These are phyloP conservation scores for Diaporthe amygdali DNA, from an alignment of 2,329 filamentous ascomycete genomes.

Conservation along the genomic window DNA sequence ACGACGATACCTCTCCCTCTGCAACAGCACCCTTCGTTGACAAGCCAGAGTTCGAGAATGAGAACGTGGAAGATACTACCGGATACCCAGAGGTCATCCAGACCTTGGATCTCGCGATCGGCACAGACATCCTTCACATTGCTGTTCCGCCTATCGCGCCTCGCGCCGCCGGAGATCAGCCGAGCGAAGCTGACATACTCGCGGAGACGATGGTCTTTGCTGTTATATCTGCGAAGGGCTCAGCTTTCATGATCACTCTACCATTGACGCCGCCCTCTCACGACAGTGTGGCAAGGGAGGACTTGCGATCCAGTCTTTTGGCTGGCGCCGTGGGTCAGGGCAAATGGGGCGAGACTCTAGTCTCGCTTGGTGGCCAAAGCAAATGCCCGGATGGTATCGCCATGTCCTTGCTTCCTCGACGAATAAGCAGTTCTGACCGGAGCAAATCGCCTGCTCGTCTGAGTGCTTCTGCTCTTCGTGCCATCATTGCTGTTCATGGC, in stretches of 20 bases:
- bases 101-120: slow-evolving; percentile 65
- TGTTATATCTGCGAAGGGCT: slow-evolving; percentile 62
- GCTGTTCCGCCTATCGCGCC: slow-evolving; percentile 60
- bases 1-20: slow-evolving; percentile 50
- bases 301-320: slow-evolving; percentile 56
- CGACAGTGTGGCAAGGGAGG: slow-evolving; percentile 60
- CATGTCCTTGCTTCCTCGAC: slow-evolving; percentile 50
- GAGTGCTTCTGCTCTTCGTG: slow-evolving; percentile 39
- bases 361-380: slow-evolving; percentile 58
- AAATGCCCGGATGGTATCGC: slow-evolving; percentile 60
- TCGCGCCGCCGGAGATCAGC: slow-evolving; percentile 53
- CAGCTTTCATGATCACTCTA: slow-evolving; percentile 62
- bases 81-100: slow-evolving; percentile 61
- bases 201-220: slow-evolving; percentile 66
- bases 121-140: slow-evolving; percentile 59
- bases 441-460: slow-evolving; percentile 40
- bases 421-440: slow-evolving; percentile 28
- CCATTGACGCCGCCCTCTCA: slow-evolving; percentile 67
- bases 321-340: slow-evolving; percentile 63
- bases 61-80: slow-evolving; percentile 50
- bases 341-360: slow-evolving; percentile 66
- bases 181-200: slow-evolving; percentile 52
- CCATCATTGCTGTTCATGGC: slow-evolving; percentile 66
- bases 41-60: slow-evolving; percentile 63
- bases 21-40: slow-evolving; percentile 47